Percentiles rank a stretch among this genome's conserved stretches.
These are phyloP conservation scores for Terana coerulea DNA, from an alignment of 768 basidiomycete species.

Conservation along the genomic window DNA sequence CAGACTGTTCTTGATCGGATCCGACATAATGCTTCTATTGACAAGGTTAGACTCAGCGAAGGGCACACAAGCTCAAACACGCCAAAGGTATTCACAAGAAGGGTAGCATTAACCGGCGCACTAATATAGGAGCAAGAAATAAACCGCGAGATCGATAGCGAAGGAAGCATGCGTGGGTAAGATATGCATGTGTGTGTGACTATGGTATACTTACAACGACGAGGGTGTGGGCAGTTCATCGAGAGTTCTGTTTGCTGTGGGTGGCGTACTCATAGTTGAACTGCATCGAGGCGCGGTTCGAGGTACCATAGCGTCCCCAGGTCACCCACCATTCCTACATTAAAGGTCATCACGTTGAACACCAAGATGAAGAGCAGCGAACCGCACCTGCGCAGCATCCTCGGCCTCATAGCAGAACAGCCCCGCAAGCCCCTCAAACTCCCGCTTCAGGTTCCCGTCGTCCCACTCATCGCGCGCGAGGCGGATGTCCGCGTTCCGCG, in stretches of 20 bases:
- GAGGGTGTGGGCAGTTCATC: too few relatives aligned
- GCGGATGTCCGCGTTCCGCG: slow-evolving; percentile 38
- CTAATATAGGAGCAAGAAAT: background rate
- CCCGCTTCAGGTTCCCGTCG: slow-evolving; percentile 38
- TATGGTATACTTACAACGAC: background rate
- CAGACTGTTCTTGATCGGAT: too few relatives aligned
- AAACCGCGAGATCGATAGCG: background rate
- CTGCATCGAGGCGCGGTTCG: slow-evolving; percentile 2
- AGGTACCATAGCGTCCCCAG: slow-evolving; percentile 45
- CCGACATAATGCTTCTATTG: too few relatives aligned
- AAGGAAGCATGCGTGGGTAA: too few relatives aligned
- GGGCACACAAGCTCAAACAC: background rate
- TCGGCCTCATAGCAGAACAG: slow-evolving; percentile 49
- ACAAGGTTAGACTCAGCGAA: too few relatives aligned
- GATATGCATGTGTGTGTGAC: slow-evolving; percentile 1
- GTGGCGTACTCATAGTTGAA: background rate
- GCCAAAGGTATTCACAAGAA: background rate
- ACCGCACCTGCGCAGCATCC: slow-evolving; percentile 45
- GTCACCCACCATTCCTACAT: slow-evolving; percentile 55
- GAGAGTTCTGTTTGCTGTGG: too few relatives aligned
- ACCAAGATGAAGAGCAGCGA: too few relatives aligned
- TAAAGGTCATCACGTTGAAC: background rate
- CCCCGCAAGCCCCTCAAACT: slow-evolving; percentile 52
- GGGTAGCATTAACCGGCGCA: background rate
- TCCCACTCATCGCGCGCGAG: slow-evolving; percentile 42